Base-by-base conservation (phyloP, 2,329 filamentous ascomycete genomes). In the Pseudofabraea citricarpa region DNA sequence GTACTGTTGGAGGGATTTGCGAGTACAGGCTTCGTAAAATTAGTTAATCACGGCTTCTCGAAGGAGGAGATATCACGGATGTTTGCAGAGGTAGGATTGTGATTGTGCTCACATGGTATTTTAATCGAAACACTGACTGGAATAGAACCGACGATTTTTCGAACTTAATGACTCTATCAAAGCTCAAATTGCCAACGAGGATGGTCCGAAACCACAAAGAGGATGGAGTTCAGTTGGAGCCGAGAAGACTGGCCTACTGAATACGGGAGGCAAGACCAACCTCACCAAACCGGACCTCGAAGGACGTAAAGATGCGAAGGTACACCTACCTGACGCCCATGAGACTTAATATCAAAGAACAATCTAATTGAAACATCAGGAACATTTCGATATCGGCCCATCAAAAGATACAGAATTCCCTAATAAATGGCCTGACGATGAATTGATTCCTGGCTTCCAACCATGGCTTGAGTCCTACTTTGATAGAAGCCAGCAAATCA, bases 331-430 rank as follows among this genome's bases (percentile, higher is more conserved):
- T 21, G 19, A n/a, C 35, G 7, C 35, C 19, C 20, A 18, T 6
- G 5, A 37, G 35, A 21, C 35, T 37, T 22, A 37, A 20, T 2
- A 37, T 6, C 18, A 37, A 18, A 19, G 4, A 37, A 10, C 18
- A 37, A n/a, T 37, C 35, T 37, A 37, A 37, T 22, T 37, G 20
- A 5, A 37, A 10, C 10, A 12, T 22, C 35, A 37, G 35, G 35
- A 37, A 23, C 35, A 37, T 22, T 37, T 37, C 35, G 35, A 37
- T 13, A 37, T 37, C n/a, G 35, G 35, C 13, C 35, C 35, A 12
- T 37, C 35, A 37, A 20, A n/a, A 37, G 35, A 37, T 22, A 37
- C 18, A n/a, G 35, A 37, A 37, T 37, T 37, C 23, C 35, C 35
- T 23, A 37, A 37, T 20, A 37, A 37, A 37, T 37, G 35, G 35